Base-by-base conservation (phyloP, 805 yeast genomes). In the Metschnikowia kofuensis region DNA sequence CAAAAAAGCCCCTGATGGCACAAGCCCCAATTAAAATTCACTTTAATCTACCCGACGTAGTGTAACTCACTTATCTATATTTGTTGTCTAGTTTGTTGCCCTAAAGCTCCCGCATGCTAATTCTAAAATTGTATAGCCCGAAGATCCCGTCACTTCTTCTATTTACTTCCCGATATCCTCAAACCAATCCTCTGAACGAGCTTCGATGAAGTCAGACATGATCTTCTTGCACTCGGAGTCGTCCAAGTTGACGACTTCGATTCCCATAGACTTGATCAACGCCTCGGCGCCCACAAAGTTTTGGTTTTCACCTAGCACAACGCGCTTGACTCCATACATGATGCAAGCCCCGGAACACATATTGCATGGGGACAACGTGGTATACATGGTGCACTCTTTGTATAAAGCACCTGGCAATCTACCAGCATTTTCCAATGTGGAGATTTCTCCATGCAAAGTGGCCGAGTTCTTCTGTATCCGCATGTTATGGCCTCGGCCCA, bases 271-370 rank as follows among this genome's bases (percentile, higher is more conserved):
- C 52, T 66, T 63, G 59, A 92, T 74, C 65, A 83, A 82, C 38
- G 83, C 86, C 65, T 92, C 97, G 28, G 88, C 96, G 11, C 97
- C 97, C 32, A 76, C 57, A 58, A 87, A 92, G 30, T 85, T 92
- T 47, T 70, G 79, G 68, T 90, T 90, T 65, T 92, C 99, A 30
- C 97, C 97, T 66, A 90, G 60, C 0, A 92, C 97, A 38, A 89
- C 85, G 54, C 97, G 77, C 60, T 85, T 84, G 57, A 92, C 78
- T 37, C 96, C 96, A 69, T 90, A 92, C 76, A 92, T 74, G 45
- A 92, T 61, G 54, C 92, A 87, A 6, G 97, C 96, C 16, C 98
- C 98, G 5, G 94, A 81, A 66, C 98, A 92, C 97, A 92, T 92
- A 57, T 84, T 78, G 66, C 98, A 92, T 3, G 98, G 97, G 7